A percentile compares a stretch with the other conserved stretches of the same genome.
Evolutionary conservation across 495 filamentous ascomycete genomes (phyloP).

Genomic region (Hypoxylon cercidicola): DNA sequence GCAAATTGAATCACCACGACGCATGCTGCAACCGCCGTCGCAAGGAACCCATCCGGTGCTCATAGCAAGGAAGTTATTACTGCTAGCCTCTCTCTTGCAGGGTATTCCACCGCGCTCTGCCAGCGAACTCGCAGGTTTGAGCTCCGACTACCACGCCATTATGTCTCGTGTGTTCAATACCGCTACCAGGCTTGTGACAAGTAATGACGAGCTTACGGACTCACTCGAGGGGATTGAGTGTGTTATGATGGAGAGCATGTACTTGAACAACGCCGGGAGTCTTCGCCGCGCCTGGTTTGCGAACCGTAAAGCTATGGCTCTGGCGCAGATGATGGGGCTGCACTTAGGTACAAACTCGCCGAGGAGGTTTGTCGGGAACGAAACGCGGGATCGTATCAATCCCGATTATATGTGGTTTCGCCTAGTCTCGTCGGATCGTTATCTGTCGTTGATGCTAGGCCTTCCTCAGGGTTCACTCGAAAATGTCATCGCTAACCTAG

Average conservation of each 20-base stretch:
- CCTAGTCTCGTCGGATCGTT: slow-evolving; percentile 47
- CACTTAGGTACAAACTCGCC: slow-evolving; percentile 37
- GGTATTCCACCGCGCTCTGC: slow-evolving; percentile 43
- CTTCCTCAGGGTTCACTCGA: slow-evolving; percentile 44
- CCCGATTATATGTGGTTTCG: slow-evolving; percentile 49
- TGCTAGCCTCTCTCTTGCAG: slow-evolving; percentile 56
- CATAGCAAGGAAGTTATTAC: slow-evolving; percentile 58
- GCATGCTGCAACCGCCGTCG: slow-evolving; percentile 51
- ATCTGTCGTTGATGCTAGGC: slow-evolving; percentile 49
- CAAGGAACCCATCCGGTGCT: slow-evolving; percentile 55
- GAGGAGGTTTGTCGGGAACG: slow-evolving; percentile 10
- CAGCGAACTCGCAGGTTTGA: slow-evolving; percentile 21
- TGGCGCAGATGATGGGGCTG: slow-evolving; percentile 60
- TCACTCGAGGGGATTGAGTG: slow-evolving; percentile 62
- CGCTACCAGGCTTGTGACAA: slow-evolving; percentile 57
- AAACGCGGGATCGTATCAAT: slow-evolving; percentile 15
- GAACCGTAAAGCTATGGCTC: slow-evolving; percentile 55
- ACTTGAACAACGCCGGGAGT: slow-evolving; percentile 59
- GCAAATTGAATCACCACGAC: slow-evolving; percentile 33
- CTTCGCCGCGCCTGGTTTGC: slow-evolving; percentile 57
- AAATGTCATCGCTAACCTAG: slow-evolving; percentile 31
- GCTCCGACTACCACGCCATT: slow-evolving; percentile 39
- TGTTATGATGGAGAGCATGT: slow-evolving; percentile 61
- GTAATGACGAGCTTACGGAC: slow-evolving; percentile 59
- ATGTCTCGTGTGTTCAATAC: slow-evolving; percentile 51